Evolutionary conservation across 208 protist genomes (phyloP).

Genomic region (Leishmania arabica): DNA sequence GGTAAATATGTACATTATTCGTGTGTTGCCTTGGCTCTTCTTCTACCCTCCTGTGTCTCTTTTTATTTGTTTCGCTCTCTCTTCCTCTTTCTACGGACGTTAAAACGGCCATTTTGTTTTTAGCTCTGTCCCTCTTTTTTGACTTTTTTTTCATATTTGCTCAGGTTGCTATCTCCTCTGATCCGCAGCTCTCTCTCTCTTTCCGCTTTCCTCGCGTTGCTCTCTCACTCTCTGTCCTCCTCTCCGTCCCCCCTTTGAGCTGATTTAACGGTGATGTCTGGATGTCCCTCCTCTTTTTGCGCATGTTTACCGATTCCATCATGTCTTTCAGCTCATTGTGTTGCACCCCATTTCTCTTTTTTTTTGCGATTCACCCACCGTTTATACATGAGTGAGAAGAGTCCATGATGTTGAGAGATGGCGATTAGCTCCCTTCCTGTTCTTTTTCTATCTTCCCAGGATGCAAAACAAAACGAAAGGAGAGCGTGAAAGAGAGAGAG

Average conservation of each 20-base stretch:
- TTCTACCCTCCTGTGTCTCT: not conserved
- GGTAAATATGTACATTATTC: slow-evolving; percentile 10
- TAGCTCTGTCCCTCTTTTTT: slow-evolving; percentile 4
- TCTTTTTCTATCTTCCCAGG: slow-evolving; percentile 7
- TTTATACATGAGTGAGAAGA: slow-evolving; percentile 1
- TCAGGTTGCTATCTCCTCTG: slow-evolving; percentile 1
- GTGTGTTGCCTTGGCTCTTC: not conserved
- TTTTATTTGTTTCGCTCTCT: slow-evolving; percentile 11
- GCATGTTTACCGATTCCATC: not conserved
- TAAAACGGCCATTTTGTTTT: not conserved
- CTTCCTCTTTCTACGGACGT: slow-evolving; percentile 3
- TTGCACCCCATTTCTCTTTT: slow-evolving; percentile 3
- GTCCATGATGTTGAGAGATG: not conserved
- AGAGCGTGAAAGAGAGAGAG: not conserved
- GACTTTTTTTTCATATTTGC: not conserved
- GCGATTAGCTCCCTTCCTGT: slow-evolving; percentile 2
- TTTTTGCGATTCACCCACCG: not conserved
- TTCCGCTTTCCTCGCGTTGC: not conserved
- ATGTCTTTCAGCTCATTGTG: not conserved
- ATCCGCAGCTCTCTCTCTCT: not conserved
- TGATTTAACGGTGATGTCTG: slow-evolving; percentile 6
- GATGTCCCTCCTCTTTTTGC: slow-evolving; percentile 1
- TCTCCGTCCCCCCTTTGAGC: not conserved
- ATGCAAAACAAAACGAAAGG: not conserved
- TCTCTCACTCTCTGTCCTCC: not conserved